Conservation (phyloP, 371 early-diverging fungal species). For the Mucor piriformis region DNA sequence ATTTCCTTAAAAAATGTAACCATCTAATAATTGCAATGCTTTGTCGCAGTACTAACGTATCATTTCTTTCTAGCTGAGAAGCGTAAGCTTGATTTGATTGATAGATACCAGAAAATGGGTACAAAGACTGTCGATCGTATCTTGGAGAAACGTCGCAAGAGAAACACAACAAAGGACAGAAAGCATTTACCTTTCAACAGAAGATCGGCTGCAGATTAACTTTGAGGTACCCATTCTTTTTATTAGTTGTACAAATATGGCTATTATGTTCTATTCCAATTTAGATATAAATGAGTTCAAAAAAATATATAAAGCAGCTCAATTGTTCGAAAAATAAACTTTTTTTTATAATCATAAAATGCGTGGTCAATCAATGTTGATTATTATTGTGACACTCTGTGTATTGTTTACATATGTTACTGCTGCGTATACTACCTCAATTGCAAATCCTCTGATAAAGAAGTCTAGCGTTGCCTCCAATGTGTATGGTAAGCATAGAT, state of each 20-base stretch:
- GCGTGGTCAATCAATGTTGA: neutral
- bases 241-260: slow-evolving; percentile 7
- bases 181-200: slow-evolving; percentile 52
- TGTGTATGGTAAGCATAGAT: slow-evolving; percentile 6
- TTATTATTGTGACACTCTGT: neutral
- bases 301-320: slow-evolving; percentile 3
- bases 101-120: slow-evolving; percentile 73
- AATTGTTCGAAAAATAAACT: neutral
- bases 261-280: slow-evolving; percentile 1
- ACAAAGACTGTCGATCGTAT: slow-evolving; percentile 76
- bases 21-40: neutral
- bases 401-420: neutral
- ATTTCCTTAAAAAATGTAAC: slow-evolving; percentile 85
- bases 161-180: slow-evolving; percentile 81
- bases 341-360: neutral
- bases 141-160: slow-evolving; percentile 87
- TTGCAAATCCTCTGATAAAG: neutral
- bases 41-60: neutral
- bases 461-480: neutral
- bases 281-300: slow-evolving; percentile 3
- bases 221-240: neutral
- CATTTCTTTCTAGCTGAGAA: slow-evolving; percentile 62
- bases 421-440: neutral
- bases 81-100: slow-evolving; percentile 78
- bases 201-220: slow-evolving; percentile 32